Evolutionary conservation across 2,329 filamentous ascomycete genomes (phyloP), one percentile per base, ranked within the genome.

Genomic region (Madurella fahalii): DNA sequence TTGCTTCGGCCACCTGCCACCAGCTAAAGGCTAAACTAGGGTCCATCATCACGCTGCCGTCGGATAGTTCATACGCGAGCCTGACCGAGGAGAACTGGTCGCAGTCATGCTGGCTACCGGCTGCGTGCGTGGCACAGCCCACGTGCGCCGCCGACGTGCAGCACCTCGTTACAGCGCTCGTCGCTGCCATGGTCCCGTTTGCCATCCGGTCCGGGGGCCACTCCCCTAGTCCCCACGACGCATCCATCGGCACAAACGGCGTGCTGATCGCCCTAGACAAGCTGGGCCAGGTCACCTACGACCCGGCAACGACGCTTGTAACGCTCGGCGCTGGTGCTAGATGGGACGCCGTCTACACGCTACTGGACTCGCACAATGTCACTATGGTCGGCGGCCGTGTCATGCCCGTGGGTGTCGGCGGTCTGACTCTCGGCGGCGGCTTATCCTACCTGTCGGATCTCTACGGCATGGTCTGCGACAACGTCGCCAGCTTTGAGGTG

Each of bases 151-250:
- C 43, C 32, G 15, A 45, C 9, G 50, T 52, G n/a, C 18, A 20
- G 17, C 11, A 4, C 15, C 7, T 52, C 5, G 32, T 53, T 18
- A 20, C 34, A 5, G 31, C 40, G 5, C 39, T 53, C 18, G 40
- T 40, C 3, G 13, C 12, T 8, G 44, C 44, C 44, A 34, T 39
- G 31, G 44, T 47, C 13, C 37, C 51, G 7, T 47, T 49, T 25
- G 51, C 51, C 40, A 53, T 53, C 30, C 51, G 51, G 11, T 48
- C 44, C 2, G 51, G 51, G 4, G 51, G 51, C 9, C 51, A 53
- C 31, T 53, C 51, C 3, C 44, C 51, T 4, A 53, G 43, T 17
- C 39, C 34, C 2, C 8, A 9, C 17, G 34, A 31, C 17, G 34
- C 51, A 16, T 48, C 25, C 30, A 53, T 53, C 32, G 20, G 40